Base-by-base conservation (phyloP, 192 early-diverging fungal genomes). In the Backusella parvicylindrica region DNA sequence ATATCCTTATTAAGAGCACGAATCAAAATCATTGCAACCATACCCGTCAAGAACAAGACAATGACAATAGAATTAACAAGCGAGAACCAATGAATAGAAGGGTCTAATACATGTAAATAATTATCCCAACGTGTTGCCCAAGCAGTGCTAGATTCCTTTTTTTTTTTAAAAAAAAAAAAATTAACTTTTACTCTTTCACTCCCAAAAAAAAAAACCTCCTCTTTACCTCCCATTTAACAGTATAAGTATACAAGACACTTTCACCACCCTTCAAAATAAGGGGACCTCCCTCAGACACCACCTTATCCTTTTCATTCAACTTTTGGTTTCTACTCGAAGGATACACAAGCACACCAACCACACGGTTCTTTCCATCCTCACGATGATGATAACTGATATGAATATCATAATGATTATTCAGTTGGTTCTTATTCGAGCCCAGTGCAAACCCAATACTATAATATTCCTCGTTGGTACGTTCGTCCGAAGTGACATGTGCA, bases 61-160 rank as follows among this genome's bases (percentile, higher is more conserved):
- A 99, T 96, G 72, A 97, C 91, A 73, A 95, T 90, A 16, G 96
- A 97, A 85, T 99, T 97, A 28, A 96, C 91, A 72, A 99, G 87
- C 53, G 92, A 93, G 81, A 98, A 95, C 97, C 97, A 98, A 76
- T 98, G 97, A 70, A 97, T 96, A 75, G 91, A 92, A 60, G 96
- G 94, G 74, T 99, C 95, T 56, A 92, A 89, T 30, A 95, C 85
- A 56, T 94, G 86, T 37, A 97, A 78, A 82, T 97, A 96, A 75
- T 86, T 88, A 75, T 96, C 91, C 91, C 93, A 99, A 40, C 97
- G 91, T 5, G 91, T 94, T 15, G 91, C 93, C 91, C 92, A 93
- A 38, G 86, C 86, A 28, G 86, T 91, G n/a, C 81, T 77, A 9
- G 89, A 91, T 26, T 70, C 32, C 88, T 89, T 72, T 68, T 35